A percentile compares a stretch with the other conserved stretches of the same genome.
phyloP scores from a whole-genome alignment of 805 yeast species.

The Metschnikowia kunwiensis region DNA sequence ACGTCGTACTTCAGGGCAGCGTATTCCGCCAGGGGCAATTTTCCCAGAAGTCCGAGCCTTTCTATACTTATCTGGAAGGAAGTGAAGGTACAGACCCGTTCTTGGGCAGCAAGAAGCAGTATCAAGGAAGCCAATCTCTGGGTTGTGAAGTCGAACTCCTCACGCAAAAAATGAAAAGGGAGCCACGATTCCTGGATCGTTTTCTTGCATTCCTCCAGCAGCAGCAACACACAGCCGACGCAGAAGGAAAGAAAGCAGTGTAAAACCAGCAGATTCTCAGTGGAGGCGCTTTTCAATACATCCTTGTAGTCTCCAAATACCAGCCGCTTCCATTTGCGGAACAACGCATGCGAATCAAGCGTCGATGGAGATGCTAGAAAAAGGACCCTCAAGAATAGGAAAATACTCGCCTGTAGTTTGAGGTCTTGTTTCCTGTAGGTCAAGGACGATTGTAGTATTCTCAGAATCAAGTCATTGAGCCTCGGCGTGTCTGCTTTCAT shows the following conservation, averaged over 20 bases:
- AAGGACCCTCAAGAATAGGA: constrained; percentile 16
- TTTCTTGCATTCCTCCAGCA: constrained; percentile 1
- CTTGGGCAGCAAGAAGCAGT: not conserved
- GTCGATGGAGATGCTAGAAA: constrained; percentile 1
- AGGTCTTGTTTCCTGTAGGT: constrained; percentile 16
- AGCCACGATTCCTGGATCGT: constrained; percentile 3
- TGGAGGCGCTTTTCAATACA: not conserved
- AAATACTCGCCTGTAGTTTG: constrained; percentile 16
- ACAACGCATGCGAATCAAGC: constrained; percentile 10
- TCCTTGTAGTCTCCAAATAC: constrained; percentile 15
- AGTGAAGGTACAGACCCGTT: not conserved
- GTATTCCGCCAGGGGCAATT: constrained; percentile 4
- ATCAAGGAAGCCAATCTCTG: constrained; percentile 9
- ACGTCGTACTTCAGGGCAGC: constrained; percentile 8
- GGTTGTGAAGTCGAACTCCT: constrained; percentile 3
- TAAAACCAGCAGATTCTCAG: not conserved
- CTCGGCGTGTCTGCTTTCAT: constrained; percentile 20
- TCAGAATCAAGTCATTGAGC: constrained; percentile 26
- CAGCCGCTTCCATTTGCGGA: constrained; percentile 23
- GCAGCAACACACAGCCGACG: constrained; percentile 7
- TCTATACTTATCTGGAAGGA: constrained; percentile 1
- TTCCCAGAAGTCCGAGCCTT: not conserved
- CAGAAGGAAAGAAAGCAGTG: constrained; percentile 13
- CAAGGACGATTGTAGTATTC: constrained; percentile 26
- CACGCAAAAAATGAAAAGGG: constrained; percentile 5